phyloP scores from a whole-genome alignment of 495 filamentous ascomycete species.

The Lichenothelia convexa region DNA sequence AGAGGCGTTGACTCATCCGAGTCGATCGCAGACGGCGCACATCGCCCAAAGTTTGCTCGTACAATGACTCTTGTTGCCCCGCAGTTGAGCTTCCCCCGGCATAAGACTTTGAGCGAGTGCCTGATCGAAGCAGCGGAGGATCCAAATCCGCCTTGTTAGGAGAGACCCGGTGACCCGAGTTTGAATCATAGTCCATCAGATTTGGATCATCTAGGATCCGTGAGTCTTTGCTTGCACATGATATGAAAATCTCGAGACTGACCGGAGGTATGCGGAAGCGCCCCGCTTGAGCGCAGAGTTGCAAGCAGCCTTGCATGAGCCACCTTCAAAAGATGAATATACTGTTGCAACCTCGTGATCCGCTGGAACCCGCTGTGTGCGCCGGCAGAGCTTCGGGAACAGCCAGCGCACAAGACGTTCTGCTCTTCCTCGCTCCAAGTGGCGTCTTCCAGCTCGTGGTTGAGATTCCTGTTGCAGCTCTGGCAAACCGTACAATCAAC shows the following conservation, averaged over 20 bases:
- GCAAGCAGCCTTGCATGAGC: constrained; percentile 79
- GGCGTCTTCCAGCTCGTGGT: constrained; percentile 40
- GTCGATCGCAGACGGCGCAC: constrained; percentile 82
- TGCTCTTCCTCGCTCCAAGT: constrained; percentile 45
- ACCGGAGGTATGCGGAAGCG: constrained; percentile 57
- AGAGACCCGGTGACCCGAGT: constrained; percentile 38
- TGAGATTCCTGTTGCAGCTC: constrained; percentile 57
- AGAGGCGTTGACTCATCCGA: constrained; percentile 80
- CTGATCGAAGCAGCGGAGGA: constrained; percentile 39
- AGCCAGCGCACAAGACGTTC: constrained; percentile 49
- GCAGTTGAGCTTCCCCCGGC: constrained; percentile 34
- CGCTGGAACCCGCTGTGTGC: constrained; percentile 37
- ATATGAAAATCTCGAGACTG: constrained; percentile 10
- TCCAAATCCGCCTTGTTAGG: constrained; percentile 25
- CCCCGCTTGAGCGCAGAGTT: constrained; percentile 65
- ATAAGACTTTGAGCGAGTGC: constrained; percentile 57
- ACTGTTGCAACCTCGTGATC: constrained; percentile 76
- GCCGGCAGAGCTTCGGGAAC: constrained; percentile 34
- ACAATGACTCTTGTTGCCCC: constrained; percentile 40
- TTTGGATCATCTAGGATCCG: constrained; percentile 47
- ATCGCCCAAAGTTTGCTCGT: constrained; percentile 90
- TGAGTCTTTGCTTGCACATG: background rate
- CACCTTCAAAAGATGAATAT: constrained; percentile 78
- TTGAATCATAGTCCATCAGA: constrained; percentile 44
- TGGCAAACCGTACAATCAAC: constrained; percentile 57